Evolutionary conservation across 768 basidiomycete genomes (phyloP), one percentile per base, ranked within the genome.

Genomic region (Kwoniella mangroviensis): DNA sequence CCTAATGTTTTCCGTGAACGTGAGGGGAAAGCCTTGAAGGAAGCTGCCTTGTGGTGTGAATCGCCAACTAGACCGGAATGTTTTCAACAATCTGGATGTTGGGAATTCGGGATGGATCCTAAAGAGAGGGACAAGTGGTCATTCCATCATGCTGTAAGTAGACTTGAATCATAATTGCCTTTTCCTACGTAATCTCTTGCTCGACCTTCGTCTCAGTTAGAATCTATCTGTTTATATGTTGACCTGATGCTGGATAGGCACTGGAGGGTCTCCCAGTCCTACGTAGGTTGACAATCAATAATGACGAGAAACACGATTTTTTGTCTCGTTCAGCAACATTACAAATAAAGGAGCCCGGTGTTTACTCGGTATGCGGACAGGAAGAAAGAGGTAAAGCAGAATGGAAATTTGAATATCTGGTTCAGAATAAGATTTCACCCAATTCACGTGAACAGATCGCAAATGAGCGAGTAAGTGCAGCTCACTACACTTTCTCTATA

Each of bases 341-440:
- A 55, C 84, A 84, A 56, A 84, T 92, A 70, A 92, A 89, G 80
- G 77, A 85, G 2, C 91, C 90, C 64, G 92, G 92, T 0, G 88
- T 92, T 7, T 94, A 92, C 81, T 87, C 87, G 13, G 89, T 93
- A 13, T 86, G 86, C 34, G 92, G 92, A 10, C 85, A 84, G 40
- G 93, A 94, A 79, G 83, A 85, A 15, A 65, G 77, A 75, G 79
- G 80, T 22, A 88, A 86, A 67, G 83, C 92, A 19, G 84, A 84
- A 24, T 94, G 93, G 93, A 88, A 88, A 66, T 90, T 94, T 72
- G 90, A 91, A 65, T 94, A 94, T 79, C 77, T 89, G 41, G 90
- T 94, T 11, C 87, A 88, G 51, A 89, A 92, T 72, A 85, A 88
- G 41, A 82, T 84, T 63, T 82, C 83, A 24, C 85, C 87, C 24